Base-by-base conservation (phyloP, 192 early-diverging fungal species). In the Diversispora epigaea region DNA sequence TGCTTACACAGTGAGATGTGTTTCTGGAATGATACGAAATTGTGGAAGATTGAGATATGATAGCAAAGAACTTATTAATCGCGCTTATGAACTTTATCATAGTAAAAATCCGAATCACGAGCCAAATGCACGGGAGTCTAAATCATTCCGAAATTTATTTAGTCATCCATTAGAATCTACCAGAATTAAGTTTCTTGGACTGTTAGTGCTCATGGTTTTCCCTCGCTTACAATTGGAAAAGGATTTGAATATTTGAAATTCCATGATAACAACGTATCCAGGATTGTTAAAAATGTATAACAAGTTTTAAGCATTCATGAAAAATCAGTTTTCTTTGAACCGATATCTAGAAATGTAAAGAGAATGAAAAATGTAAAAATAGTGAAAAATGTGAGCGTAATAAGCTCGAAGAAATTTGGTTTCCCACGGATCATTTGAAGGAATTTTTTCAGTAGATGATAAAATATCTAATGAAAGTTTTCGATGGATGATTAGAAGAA, bases 21-120 rank as follows among this genome's bases (percentile, higher is more conserved):
- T n/a, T n/a, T n/a, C n/a, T n/a, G n/a, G 70, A 14, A 77, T 77
- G 77, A 77, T 77, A 54, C 44, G 72, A 54, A 77, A 77, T 47
- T 73, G 77, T 25, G 77, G 77, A 10, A 77, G 73, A 22, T 32
- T 77, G 21, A 72, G 46, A 41, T 25, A 55, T 17, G 15, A n/a
- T n/a, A n/a, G n/a, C n/a, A n/a, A n/a, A n/a, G n/a, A n/a, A n/a
- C n/a, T n/a, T n/a, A n/a, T n/a, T 22, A 4, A 60, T 12, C 17
- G 55, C 0, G 77, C 72, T 15, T 77, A n/a, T n/a, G n/a, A n/a
- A n/a, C n/a, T n/a, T n/a, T n/a, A n/a, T n/a, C n/a, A 77, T 56
- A 77, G 44, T 45, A 22, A 7, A 21, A 12, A 57, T 19, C 14
- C 41, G 14, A 43, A 6, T 2, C 50, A 77, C 47, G 17, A 66